Base-by-base conservation (phyloP, 164 flowering plant genomes). In the Taxillus chinensis region DNA sequence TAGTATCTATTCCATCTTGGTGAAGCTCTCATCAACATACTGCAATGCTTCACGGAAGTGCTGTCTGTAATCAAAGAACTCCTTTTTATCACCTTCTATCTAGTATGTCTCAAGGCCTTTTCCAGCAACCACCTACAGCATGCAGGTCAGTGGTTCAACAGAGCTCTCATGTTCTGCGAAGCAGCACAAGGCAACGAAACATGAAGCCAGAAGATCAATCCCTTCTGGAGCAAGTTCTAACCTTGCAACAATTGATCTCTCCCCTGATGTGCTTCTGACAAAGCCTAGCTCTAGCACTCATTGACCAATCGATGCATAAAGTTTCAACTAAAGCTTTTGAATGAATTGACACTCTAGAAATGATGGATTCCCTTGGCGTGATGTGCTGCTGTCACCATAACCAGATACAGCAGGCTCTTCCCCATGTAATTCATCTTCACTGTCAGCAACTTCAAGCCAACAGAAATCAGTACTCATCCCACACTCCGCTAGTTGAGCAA, bases 31-130 rank as follows among this genome's bases (percentile, higher is more conserved):
- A 70, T 90, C 96, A 64, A 93, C 99, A 78, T 86, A 88, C 64
- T 90, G 95, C 73, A 93, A 67, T 64, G 97, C 99, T 74, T 90
- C 99, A 50, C 99, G 76, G 72, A 97, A 90, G 69, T 87, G 96
- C 70, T 90, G 97, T n/a, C 98, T 77, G 55, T 90, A 97, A 82
- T 93, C 98, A 80, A 85, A 88, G 68, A 83, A 88, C 60, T 86
- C 96, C 57, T 68, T 82, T 67, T 86, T 89, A 58, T 89, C 92
- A 64, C 95, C 97, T 78, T 83, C 97, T 65, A 87, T 74, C 67
- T 82, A 80, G 75, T 79, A 81, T 48, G 84, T 78, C 74, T 88
- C 96, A 78, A 88, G 97, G 64, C 99, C 97, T 81, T 87, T 93
- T 5, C 97, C 99, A 49, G 97, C 90, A 64, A 93, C 81, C 61